Evolutionary conservation across 1,139 yeast genomes (phyloP), one percentile per base, ranked within the genome.

Genomic region (Pneumocystis canis): DNA sequence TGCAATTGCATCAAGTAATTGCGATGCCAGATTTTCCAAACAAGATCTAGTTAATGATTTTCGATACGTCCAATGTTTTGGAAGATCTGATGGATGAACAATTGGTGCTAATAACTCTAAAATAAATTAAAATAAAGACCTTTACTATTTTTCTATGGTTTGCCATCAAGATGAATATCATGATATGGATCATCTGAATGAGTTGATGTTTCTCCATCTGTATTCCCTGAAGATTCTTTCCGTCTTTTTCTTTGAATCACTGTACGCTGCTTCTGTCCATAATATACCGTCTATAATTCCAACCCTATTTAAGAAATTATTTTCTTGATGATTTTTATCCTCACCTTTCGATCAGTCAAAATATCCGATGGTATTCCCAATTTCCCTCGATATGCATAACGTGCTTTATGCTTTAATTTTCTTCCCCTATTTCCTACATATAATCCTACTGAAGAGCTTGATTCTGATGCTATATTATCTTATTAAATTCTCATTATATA

Each of bases 371-470:
- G 61, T 9, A 58, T 35, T 31, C 60, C 58, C 32, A 63, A 60
- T 20, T 60, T 54, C 14, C 65, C 65, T 6, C 60, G 54, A 31
- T 59, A 39, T 32, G 62, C 63, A 57, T 54, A 54, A 28, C 65
- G 63, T 7, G 65, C 60, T 31, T 63, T 63, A 16, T 62, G 63
- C 40, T 63, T 63, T 33, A 63, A 61, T 28, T 63, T 63, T 30
- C 61, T 41, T 57, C 60, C 60, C 6, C 65, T 58, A 33, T 63
- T 63, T 9, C 62, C 60, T 32, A 59, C 47, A 18, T 61, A 58
- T 32, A 56, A 60, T 14, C 59, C 63, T n/a, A 63, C 61, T 30
- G 63, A 61, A 16, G 30, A 41, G 54, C 62, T 63, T 25, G 59
- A 53, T 11, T 58, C 62, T 33, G 65, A 58, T 28, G 60, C 67